Base-by-base conservation (phyloP, 768 basidiomycete genomes). In the Boletus pseudo-olivaceus region DNA sequence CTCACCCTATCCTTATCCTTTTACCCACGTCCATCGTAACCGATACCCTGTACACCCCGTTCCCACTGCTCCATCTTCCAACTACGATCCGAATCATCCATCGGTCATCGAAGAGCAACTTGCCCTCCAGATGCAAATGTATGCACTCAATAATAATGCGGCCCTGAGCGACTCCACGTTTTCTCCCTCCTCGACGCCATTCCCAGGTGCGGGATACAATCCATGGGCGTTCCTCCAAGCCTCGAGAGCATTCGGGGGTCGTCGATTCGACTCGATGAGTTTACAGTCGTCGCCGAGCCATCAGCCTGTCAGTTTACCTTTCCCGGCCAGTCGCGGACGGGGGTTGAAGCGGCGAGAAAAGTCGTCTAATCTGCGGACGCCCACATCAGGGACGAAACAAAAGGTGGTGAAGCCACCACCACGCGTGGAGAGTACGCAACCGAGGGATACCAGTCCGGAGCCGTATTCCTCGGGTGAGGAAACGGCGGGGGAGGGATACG, bases 1-100 rank as follows among this genome's bases (percentile, higher is more conserved):
- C 9, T 91, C 90, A 5, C 90, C 90, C 2, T 90, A 88, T 55
- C 90, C 89, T 0, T 88, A 83, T 66, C 88, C 88, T 0, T 92
- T 84, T 71, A 77, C 79, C 15, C 88, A 90, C 53, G 83, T 90
- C 41, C 82, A 82, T 23, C 81, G 88, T 1, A 77, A 76, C 42
- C 67, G 70, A 9, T 76, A 75, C 42, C 56, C 73, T 1, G 68
- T 67, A 4, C 72, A 74, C 38, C 59, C 65, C 74, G 76, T 67
- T 59, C 75, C 56, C 72, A 73, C 67, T 63, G 84, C 63, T 71
- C 75, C 45, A 55, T 73, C 57, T 0, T 59, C 76, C 41, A 71
- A 60, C 32, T 73, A 73, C 35, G 78, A 75, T 52, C 69, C 72
- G 41, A 77, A 78, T 54, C 72, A 76, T 57, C 76, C 77, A 5